A percentile compares a stretch with the other conserved stretches of the same genome.
Conservation (phyloP, 768 basidiomycete species). For the Mycena epipterygia region DNA sequence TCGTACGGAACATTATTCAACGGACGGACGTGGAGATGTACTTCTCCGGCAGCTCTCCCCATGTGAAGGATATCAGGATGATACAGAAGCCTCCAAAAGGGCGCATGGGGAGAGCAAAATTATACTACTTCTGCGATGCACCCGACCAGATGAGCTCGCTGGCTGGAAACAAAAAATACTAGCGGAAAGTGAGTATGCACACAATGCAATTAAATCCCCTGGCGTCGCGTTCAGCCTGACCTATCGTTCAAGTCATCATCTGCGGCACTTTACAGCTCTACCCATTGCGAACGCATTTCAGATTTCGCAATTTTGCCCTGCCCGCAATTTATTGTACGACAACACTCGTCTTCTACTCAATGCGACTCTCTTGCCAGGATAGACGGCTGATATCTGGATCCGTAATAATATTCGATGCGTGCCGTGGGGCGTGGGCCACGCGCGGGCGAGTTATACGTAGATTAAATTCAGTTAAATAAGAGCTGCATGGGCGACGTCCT, state of each 20-base stretch:
- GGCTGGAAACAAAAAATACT: slow-evolving; percentile 58
- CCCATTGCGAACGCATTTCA: too few species aligned
- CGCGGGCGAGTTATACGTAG: too few species aligned
- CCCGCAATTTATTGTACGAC: too few species aligned
- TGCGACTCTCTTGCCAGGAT: too few species aligned
- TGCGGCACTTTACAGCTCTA: too few species aligned
- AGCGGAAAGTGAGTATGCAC: slow-evolving; percentile 25
- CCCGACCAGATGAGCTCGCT: slow-evolving; percentile 90
- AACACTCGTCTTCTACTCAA: too few species aligned
- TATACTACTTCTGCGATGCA: slow-evolving; percentile 86
- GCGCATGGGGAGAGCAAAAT: slow-evolving; percentile 81
- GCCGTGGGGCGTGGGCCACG: not conserved
- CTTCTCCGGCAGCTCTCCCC: slow-evolving; percentile 88
- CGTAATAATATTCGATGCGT: too few species aligned
- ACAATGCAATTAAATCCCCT: not conserved
- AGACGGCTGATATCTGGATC: too few species aligned
- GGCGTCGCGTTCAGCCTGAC: too few species aligned
- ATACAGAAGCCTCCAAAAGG: slow-evolving; percentile 74
- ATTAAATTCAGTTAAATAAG: not conserved
- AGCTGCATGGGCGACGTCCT: too few species aligned
- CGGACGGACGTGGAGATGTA: slow-evolving; percentile 95
- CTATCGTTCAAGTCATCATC: too few species aligned
- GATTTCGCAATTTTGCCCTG: too few species aligned
- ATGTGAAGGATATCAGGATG: slow-evolving; percentile 89
- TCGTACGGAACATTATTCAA: slow-evolving; percentile 90